Percentiles rank a stretch among this genome's conserved stretches.
Evolutionary conservation across 345 rosid genomes (phyloP).

Genomic region (Rhodamnia rubescens): DNA sequence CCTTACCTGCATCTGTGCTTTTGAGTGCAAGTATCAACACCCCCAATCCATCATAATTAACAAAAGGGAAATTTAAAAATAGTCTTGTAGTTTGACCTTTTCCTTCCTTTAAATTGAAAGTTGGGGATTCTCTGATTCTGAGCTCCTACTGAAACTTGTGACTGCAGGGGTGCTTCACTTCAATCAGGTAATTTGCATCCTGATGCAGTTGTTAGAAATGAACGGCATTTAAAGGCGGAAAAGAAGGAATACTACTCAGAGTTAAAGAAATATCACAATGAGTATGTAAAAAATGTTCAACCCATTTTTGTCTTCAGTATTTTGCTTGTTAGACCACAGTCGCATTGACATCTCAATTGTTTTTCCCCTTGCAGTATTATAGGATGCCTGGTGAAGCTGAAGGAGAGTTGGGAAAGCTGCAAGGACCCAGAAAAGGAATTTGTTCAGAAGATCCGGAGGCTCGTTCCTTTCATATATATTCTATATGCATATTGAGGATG

Average conservation of each 20-base stretch:
- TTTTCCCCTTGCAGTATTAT: constrained; percentile 45
- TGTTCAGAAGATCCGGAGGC: constrained; percentile 54
- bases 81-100: background rate
- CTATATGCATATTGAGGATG: background rate
- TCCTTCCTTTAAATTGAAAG: background rate
- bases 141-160: constrained; percentile 20
- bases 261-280: constrained; percentile 63
- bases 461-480: constrained; percentile 10
- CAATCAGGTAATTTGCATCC: constrained; percentile 77
- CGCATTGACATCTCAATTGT: background rate
- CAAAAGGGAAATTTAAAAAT: background rate
- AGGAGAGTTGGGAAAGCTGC: constrained; percentile 68
- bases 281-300: constrained; percentile 38
- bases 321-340: background rate
- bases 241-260: constrained; percentile 47
- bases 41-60: background rate
- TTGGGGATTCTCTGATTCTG: background rate
- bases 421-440: constrained; percentile 56
- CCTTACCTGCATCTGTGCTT: background rate
- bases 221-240: constrained; percentile 33
- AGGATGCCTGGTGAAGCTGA: constrained; percentile 58
- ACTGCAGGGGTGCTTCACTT: constrained; percentile 71
- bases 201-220: constrained; percentile 51
- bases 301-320: background rate
- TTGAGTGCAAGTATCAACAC: background rate